Evolutionary conservation across 208 protist species (phyloP).

Genomic region (Trypanosomatidae sp.): DNA sequence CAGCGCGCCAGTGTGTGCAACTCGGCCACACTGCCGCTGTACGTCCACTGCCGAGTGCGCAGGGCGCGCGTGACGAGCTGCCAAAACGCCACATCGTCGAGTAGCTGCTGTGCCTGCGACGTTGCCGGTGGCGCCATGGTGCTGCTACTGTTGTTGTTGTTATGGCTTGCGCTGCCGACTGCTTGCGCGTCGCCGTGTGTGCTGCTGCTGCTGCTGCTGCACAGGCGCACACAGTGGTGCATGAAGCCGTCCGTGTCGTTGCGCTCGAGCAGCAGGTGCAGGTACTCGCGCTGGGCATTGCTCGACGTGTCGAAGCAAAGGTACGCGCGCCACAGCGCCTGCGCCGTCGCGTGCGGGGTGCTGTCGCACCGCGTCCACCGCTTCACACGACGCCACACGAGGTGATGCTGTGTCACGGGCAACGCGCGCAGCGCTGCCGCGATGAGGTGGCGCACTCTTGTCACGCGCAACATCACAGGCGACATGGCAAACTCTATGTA

Average conservation of each 20-base stretch:
- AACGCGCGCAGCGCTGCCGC: conserved; percentile 26
- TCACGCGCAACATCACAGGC: conserved; percentile 26
- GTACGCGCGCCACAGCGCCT: conserved; percentile 38
- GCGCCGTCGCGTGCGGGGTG: conserved; percentile 32
- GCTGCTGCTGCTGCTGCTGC: neutral
- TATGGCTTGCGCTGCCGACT: neutral
- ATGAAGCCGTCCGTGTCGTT: conserved; percentile 28
- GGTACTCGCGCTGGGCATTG: conserved; percentile 37
- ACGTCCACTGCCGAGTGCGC: conserved; percentile 24
- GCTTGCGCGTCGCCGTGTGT: neutral
- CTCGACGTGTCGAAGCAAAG: conserved; percentile 38
- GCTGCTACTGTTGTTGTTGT: neutral
- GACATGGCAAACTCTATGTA: conserved; percentile 60
- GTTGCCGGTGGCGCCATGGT: conserved; percentile 2
- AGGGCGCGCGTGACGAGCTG: conserved; percentile 41
- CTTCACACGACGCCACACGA: conserved; percentile 46
- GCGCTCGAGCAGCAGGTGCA: conserved; percentile 35
- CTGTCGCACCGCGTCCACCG: conserved; percentile 20
- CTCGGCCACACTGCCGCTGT: conserved; percentile 14
- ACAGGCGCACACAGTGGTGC: conserved; percentile 6
- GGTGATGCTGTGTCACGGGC: conserved; percentile 64
- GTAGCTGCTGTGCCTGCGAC: conserved; percentile 5
- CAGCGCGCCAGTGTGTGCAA: conserved; percentile 27
- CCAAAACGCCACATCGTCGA: conserved; percentile 46
- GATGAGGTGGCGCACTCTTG: conserved; percentile 46